Evolutionary conservation across 2,329 filamentous ascomycete genomes (phyloP).

Genomic region (Aspergillus pseudonomiae): DNA sequence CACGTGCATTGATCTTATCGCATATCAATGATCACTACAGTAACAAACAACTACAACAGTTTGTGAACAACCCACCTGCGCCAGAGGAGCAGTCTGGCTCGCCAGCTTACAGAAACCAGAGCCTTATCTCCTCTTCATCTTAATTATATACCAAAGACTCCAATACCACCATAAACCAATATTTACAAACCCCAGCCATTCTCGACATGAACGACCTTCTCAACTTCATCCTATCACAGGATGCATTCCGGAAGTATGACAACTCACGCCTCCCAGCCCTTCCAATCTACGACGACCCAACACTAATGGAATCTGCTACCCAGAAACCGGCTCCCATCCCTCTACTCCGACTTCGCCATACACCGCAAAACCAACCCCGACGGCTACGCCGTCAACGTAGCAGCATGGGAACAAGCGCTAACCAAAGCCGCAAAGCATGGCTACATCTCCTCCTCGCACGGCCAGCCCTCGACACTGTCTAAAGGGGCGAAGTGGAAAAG

Average conservation of each 20-base stretch:
- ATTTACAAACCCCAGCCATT: neutral
- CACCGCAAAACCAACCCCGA: conserved; percentile 80
- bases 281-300: neutral
- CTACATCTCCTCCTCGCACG: conserved; percentile 49
- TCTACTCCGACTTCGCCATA: conserved; percentile 83
- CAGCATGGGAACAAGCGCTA: conserved; percentile 77
- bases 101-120: neutral
- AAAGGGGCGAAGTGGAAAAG: conserved; percentile 28
- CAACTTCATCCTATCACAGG: conserved; percentile 63
- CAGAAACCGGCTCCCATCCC: conserved; percentile 76
- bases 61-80: conserved; percentile 2
- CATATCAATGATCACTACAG: conserved; percentile 10
- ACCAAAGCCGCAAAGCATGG: conserved; percentile 69
- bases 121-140: neutral
- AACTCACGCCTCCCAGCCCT: conserved; percentile 29
- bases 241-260: conserved; percentile 60
- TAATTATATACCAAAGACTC: neutral
- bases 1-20: conserved; percentile 12
- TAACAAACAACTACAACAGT: conserved; percentile 7
- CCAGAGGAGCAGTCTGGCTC: neutral
- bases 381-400: conserved; percentile 78
- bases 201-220: conserved; percentile 61
- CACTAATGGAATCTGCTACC: neutral
- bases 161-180: neutral
- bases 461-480: conserved; percentile 14